Evolutionary conservation across 164 flowering plant genomes (phyloP).

Genomic region (Saururus chinensis): DNA sequence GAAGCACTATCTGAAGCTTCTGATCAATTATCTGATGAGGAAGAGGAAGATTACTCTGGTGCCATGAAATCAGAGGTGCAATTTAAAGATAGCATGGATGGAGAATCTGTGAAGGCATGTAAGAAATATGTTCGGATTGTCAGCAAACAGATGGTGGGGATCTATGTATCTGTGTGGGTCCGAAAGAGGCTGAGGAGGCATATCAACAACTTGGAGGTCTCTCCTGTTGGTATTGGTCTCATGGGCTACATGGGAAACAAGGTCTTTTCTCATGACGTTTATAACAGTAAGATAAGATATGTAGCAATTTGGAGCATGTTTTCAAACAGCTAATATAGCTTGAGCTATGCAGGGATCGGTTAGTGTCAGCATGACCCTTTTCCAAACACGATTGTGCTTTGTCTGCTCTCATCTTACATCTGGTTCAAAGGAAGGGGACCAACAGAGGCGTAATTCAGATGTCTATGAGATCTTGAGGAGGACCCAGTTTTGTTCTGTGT

Average conservation of each 20-base stretch:
- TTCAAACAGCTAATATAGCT: neutral
- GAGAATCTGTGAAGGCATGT: slow-evolving; percentile 15
- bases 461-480: slow-evolving; percentile 74
- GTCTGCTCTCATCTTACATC: slow-evolving; percentile 93
- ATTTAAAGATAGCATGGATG: slow-evolving; percentile 5
- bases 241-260: slow-evolving; percentile 99
- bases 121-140: slow-evolving; percentile 63
- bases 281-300: neutral
- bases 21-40: slow-evolving; percentile 33
- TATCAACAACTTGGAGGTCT: slow-evolving; percentile 72
- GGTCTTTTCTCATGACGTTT: slow-evolving; percentile 22
- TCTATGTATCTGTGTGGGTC: slow-evolving; percentile 88
- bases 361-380: slow-evolving; percentile 90
- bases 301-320: slow-evolving; percentile 1
- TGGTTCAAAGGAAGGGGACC: slow-evolving; percentile 83
- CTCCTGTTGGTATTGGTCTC: slow-evolving; percentile 89
- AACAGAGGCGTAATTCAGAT: slow-evolving; percentile 77
- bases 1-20: slow-evolving; percentile 38
- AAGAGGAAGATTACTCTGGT: slow-evolving; percentile 33
- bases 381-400: slow-evolving; percentile 75
- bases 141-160: slow-evolving; percentile 98
- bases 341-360: slow-evolving; percentile 73
- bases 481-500: slow-evolving; percentile 59
- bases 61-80: slow-evolving; percentile 17
- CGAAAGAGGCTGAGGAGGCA: slow-evolving; percentile 71